phyloP scores from a whole-genome alignment of 2,329 filamentous ascomycete species.

The Xylariaceae sp. region DNA sequence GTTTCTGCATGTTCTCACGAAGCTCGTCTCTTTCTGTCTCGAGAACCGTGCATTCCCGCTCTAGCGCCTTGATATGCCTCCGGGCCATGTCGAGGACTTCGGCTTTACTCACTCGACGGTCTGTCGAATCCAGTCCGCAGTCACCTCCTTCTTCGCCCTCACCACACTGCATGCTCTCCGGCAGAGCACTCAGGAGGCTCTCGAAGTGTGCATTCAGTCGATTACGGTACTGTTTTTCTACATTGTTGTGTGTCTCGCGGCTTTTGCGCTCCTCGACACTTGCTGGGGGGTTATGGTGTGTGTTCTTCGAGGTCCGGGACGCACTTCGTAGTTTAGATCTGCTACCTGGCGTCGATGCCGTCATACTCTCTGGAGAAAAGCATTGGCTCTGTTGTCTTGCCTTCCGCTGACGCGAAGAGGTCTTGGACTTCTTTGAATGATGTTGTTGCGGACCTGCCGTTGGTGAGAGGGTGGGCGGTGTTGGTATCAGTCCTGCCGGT shows the following conservation, averaged over 20 bases:
- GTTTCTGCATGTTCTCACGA: conserved; percentile 25
- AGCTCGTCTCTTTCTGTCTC: conserved; percentile 36
- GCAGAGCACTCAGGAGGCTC: conserved; percentile 38
- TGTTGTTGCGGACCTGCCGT: conserved; percentile 15
- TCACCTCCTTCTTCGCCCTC: conserved; percentile 24
- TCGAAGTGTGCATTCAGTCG: conserved; percentile 44
- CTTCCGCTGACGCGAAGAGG: conserved; percentile 18
- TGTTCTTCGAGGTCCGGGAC: conserved; percentile 33
- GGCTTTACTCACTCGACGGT: conserved; percentile 38
- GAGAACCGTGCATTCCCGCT: conserved; percentile 34
- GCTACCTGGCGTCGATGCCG: conserved; percentile 5
- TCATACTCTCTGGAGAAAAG: conserved; percentile 13
- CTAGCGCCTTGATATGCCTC: conserved; percentile 38
- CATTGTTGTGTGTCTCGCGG: conserved; percentile 41
- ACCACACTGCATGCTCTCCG: conserved; percentile 32
- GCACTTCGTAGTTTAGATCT: conserved; percentile 31
- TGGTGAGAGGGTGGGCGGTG: conserved; percentile 18
- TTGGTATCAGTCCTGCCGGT: conserved; percentile 13
- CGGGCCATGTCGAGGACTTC: conserved; percentile 44
- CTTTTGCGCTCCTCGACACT: conserved; percentile 31
- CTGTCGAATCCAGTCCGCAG: conserved; percentile 17
- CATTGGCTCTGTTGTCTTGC: conserved; percentile 15
- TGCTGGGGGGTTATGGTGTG: conserved; percentile 32
- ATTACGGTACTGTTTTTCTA: conserved; percentile 47
- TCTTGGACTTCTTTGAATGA: conserved; percentile 16